These are phyloP conservation scores for Kodamaea sagamina DNA, from an alignment of 805 yeast species.

Conservation along the genomic window DNA sequence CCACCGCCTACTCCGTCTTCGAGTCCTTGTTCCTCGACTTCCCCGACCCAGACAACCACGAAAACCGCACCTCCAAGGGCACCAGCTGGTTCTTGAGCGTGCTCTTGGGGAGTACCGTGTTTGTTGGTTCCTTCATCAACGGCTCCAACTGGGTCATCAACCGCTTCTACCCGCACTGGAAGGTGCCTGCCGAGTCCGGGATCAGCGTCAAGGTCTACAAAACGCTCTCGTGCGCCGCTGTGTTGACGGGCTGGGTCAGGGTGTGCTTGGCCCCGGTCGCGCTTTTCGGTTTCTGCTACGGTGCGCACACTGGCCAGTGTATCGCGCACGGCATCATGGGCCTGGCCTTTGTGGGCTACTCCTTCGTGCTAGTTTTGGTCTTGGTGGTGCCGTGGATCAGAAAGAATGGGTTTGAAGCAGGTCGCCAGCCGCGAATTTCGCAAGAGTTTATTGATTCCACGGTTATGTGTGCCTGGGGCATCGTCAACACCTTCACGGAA, in stretches of 20 bases:
- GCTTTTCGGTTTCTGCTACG: slow-evolving; percentile 84
- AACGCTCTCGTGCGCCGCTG: slow-evolving; percentile 46
- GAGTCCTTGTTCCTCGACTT: slow-evolving; percentile 62
- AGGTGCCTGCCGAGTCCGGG: slow-evolving; percentile 40
- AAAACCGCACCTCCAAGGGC: slow-evolving; percentile 66
- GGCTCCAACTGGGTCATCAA: slow-evolving; percentile 50
- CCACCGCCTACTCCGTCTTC: slow-evolving; percentile 52
- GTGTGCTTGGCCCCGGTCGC: slow-evolving; percentile 81
- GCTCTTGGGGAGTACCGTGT: slow-evolving; percentile 48
- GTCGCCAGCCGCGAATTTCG: slow-evolving; percentile 35
- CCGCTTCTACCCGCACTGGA: slow-evolving; percentile 36
- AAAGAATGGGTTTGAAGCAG: slow-evolving; percentile 25
- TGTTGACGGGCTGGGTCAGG: slow-evolving; percentile 74
- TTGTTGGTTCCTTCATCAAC: slow-evolving; percentile 55
- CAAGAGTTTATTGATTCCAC: slow-evolving; percentile 86
- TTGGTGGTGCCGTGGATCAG: slow-evolving; percentile 76
- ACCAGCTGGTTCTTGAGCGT: slow-evolving; percentile 63
- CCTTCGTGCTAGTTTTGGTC: slow-evolving; percentile 66
- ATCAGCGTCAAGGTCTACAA: slow-evolving; percentile 39
- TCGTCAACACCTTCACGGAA: slow-evolving; percentile 92
- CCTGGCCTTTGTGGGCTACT: slow-evolving; percentile 77
- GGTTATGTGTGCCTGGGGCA: slow-evolving; percentile 87
- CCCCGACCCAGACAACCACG: slow-evolving; percentile 66
- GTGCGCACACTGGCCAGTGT: slow-evolving; percentile 86
- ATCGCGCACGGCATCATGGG: slow-evolving; percentile 98